Conservation (phyloP, 2,329 filamentous ascomycete species). For the Magnaporthales sp. region DNA sequence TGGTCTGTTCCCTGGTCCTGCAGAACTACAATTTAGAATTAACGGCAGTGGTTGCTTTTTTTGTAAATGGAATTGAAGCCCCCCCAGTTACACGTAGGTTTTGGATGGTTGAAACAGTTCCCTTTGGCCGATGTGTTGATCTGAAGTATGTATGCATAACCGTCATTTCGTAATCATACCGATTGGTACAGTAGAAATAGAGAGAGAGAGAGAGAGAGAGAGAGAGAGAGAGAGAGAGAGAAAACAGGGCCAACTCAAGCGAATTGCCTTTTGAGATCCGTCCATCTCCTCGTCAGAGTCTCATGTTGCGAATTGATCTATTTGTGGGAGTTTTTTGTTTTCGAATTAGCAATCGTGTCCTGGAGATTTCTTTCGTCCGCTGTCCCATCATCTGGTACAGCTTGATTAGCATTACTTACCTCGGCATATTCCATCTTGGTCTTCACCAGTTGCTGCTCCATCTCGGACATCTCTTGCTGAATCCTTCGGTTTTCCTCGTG, state of each 20-base stretch:
- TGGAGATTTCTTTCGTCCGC: too few species aligned
- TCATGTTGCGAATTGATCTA: slow-evolving; percentile 66
- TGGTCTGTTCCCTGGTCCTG: not conserved
- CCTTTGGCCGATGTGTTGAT: not conserved
- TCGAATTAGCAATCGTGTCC: not conserved
- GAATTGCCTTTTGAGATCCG: slow-evolving; percentile 58
- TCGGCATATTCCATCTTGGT: slow-evolving; percentile 95
- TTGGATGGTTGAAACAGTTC: not conserved
- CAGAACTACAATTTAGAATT: not conserved
- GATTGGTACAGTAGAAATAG: not conserved
- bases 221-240: not conserved
- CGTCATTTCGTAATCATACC: not conserved
- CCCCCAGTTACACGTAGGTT: not conserved
- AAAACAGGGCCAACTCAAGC: slow-evolving; percentile 20
- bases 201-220: too few species aligned
- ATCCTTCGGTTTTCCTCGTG: slow-evolving; percentile 85
- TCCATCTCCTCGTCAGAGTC: slow-evolving; percentile 67
- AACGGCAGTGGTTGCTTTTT: not conserved
- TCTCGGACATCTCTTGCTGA: slow-evolving; percentile 82
- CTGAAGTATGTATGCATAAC: not conserved
- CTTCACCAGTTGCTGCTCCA: slow-evolving; percentile 85
- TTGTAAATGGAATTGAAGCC: not conserved
- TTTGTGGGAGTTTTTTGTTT: not conserved
- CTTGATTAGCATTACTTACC: slow-evolving; percentile 45
- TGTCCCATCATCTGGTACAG: not conserved